Evolutionary conservation across 208 protist genomes (phyloP), one percentile per base, ranked within the genome.

Genomic region (Trypanosoma platydactyli): DNA sequence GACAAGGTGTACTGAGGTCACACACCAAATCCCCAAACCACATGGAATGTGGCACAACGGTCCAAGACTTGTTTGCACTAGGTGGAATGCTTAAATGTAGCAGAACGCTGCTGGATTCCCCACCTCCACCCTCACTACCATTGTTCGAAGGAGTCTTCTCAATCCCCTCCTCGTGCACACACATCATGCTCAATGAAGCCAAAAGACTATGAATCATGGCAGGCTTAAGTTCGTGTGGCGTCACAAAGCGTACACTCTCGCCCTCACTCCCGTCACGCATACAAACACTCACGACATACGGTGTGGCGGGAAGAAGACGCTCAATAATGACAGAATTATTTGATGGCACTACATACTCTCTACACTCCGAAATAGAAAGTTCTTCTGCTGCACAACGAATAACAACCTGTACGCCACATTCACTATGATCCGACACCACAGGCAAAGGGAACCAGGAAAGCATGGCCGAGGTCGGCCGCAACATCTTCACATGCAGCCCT

Each of bases 261-360:
- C 35, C 49, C 7, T 24, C 1, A 1, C 24, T 18, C 18, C 27
- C 58, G 4, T 24, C 38, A 55, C 22, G 9, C 24, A 24, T 18
- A 35, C 35, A 13, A 15, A 71, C 30, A 35, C 11, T 44, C 18
- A 71, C 41, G n/a, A 45, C n/a, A 48, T 71, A 71, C 16, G 58
- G 55, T 16, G 66, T 65, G 35, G 57, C 55, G 22, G 66, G 66
- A 15, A 45, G 15, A 9, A 71, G 38, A 42, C 42, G 49, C 0
- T 24, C 6, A 35, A 71, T 1, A 24, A 24, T 25, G 18, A 65
- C 16, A n/a, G 49, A 63, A 27, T 24, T 46, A 20, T 9, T 42
- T 0, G 38, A 24, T 13, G 46, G 58, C 12, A 48, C 11, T 3
- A 50, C 11, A 48, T 49, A 44, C 6, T 58, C 38, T 22, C 27